Evolutionary conservation across 768 basidiomycete species (phyloP), one percentile per base, ranked within the genome.

Genomic region (Filobasidium wieringae): DNA sequence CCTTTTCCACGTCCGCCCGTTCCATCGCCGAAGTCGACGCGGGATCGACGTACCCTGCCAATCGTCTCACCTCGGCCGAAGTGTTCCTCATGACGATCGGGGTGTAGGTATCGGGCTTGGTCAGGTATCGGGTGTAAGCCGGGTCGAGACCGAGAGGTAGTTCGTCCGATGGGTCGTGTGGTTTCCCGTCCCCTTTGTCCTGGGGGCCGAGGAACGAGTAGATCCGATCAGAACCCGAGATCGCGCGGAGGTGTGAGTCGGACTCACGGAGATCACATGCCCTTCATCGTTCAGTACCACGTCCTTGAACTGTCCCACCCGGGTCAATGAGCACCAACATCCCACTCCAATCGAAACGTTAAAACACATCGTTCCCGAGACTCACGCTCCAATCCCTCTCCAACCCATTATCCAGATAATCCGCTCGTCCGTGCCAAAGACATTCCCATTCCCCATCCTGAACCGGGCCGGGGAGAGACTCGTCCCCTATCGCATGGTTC

Each of bases 361-460:
- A 37, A 26, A 53, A 12, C 22, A 27, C 6, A 24, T 33, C 19
- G 11, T 24, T 14, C 52, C 2, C 7, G 27, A 40, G 7, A 60
- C 63, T 58, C 59, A 65, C 61, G 33, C 63, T 63, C 73, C 73
- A 74, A 60, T 74, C 63, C 36, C 73, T 51, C 62, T 74, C 73
- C 12, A 73, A 54, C 5, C 73, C 73, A 26, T 72, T 70, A 1
- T 63, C 60, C n/a, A 74, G 58, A 51, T 71, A 72, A 43, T 69
- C 66, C 14, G 72, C 73, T 40, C 65, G 45, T 29, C 73, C 73
- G 22, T 67, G 62, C 63, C 62, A 71, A 11, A 64, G 52, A 30
- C 68, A 63, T 12, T 68, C 67, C 69, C 70, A 74, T 50, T 66
- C 65, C 2, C 72, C 73, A 6, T 71, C 68, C 19, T 65, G 66